Evolutionary conservation across 2,329 filamentous ascomycete species (phyloP), one percentile per base, ranked within the genome.

Genomic region (Trichoderma semiorbis): DNA sequence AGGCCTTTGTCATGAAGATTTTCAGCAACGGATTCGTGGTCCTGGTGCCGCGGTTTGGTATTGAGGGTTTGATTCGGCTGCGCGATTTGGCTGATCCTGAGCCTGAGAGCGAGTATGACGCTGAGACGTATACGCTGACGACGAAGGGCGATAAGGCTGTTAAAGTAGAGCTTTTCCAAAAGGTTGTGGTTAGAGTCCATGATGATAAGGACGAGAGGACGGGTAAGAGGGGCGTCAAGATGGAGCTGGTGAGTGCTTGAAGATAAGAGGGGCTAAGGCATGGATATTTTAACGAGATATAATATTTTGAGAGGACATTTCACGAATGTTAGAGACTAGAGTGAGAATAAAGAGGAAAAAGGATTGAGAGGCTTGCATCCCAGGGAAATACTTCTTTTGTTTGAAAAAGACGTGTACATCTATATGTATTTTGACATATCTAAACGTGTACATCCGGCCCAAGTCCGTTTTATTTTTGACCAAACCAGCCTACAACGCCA

Each of bases 11-110:
- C 60, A 97, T 99, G 93, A 93, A 93, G 79, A 92, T 99, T 68
- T 99, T 99, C 82, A 94, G 93, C 80, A 99, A 99, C 83, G 96
- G 96, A 7, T 95, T 98, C 77, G 96, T 98, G 21, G 95, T 98
- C 12, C 95, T 98, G 73, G 95, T 99, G 64, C 96, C 96, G 7
- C 87, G 94, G 18, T 99, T 99, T 81, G 96, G 96, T 53, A 97
- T 99, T 77, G 96, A 99, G 84, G 92, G 94, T 53, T 84, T 98
- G 73, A 96, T 99, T 74, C 88, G 95, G 12, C 84, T 98, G 76
- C 87, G 94, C 72, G 96, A 98, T 82, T 86, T 98, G 72, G 91
- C 91, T 5, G 89, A 92, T 18, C 88, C 90, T 0, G 93, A 93
- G 80, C 93, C 94, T 1, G 92, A 95, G 75, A 92, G 92, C 62